Conservation (phyloP, 805 yeast genomes). For the Ogataea nakhonphanomensis region DNA sequence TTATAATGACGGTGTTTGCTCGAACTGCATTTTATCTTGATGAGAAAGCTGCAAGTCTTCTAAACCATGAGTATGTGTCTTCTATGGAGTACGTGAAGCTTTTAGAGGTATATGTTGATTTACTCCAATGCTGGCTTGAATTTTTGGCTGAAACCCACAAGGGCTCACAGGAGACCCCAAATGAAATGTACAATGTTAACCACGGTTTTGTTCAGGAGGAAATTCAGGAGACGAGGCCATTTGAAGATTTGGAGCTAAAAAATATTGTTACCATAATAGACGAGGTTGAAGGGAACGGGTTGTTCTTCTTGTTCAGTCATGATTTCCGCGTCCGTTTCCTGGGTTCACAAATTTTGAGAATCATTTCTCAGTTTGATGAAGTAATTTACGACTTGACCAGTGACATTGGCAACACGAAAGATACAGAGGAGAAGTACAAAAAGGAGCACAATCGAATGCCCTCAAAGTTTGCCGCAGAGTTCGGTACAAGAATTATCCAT, state of each 20-base stretch:
- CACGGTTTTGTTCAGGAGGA: conserved; percentile 35
- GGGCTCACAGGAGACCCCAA: conserved; percentile 28
- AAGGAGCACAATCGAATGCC: conserved; percentile 53
- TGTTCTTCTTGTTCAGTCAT: conserved; percentile 87
- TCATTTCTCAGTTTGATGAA: conserved; percentile 85
- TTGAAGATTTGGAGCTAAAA: conserved; percentile 72
- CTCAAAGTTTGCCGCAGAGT: conserved; percentile 72
- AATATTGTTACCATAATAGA: conserved; percentile 81
- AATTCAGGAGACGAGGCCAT: conserved; percentile 42
- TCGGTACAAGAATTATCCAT: conserved; percentile 73
- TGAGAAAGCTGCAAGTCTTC: conserved; percentile 58
- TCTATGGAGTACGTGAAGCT: conserved; percentile 59
- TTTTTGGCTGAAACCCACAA: conserved; percentile 45
- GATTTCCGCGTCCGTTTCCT: conserved; percentile 70
- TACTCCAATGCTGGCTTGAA: conserved; percentile 78
- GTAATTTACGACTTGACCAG: conserved; percentile 55
- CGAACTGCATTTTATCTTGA: conserved; percentile 74
- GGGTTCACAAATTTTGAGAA: conserved; percentile 70
- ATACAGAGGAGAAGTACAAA: conserved; percentile 19
- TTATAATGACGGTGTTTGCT: conserved; percentile 70
- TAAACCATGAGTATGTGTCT: conserved; percentile 55
- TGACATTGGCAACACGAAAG: conserved; percentile 9
- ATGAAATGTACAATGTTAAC: conserved; percentile 34
- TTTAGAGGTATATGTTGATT: conserved; percentile 69
- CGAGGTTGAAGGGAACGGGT: conserved; percentile 93